Evolutionary conservation across 1,139 yeast genomes (phyloP), one percentile per base, ranked within the genome.

Genomic region (Williopsis jadinii): DNA sequence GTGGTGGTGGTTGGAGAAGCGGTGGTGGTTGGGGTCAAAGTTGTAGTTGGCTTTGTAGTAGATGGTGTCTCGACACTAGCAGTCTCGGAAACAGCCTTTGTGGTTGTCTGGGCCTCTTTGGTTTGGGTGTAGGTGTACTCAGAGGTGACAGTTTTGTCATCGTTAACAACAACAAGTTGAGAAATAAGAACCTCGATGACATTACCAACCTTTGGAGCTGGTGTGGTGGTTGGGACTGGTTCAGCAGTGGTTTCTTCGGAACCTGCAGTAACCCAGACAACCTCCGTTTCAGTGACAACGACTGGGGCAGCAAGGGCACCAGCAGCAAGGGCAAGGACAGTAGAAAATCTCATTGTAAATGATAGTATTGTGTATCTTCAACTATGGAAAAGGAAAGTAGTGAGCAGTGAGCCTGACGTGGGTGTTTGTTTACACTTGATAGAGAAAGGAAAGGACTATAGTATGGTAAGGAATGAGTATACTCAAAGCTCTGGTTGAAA

Each of bases 271-370:
- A 53, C 56, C 44, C 45, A 58, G 26, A 61, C 59, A 10, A 64
- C 63, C 31, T 51, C 50, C 9, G 67, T 63, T 45, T 57, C 56
- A 34, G 64, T 61, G 44, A 60, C 61, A 26, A 52, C 62, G 30
- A 59, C 64, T 43, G 66, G 66, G 34, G 63, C 66, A 39, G 63
- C 66, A n/a, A 60, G 34, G 24, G 56, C 65, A 36, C 59, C 44
- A 34, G 61, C 57, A 29, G 62, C 57, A 31, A 61, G 47, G 40
- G 59, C 52, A 30, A 61, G 49, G 29, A 60, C 41, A 11, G 33
- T 32, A 13, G 40, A 32, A 28, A 30, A 19, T 37, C 30, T 37
- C 40, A 37, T 37, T 11, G 30, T 32, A 12, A 19, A 19, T 32
- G 11, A 32, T 15, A 11, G 31, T n/a, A 34, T 26, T 13, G 10